Percentiles rank a stretch among this genome's conserved stretches.
Evolutionary conservation across 768 basidiomycete species (phyloP).

Genomic region (Candolleomyces aberdarensis): DNA sequence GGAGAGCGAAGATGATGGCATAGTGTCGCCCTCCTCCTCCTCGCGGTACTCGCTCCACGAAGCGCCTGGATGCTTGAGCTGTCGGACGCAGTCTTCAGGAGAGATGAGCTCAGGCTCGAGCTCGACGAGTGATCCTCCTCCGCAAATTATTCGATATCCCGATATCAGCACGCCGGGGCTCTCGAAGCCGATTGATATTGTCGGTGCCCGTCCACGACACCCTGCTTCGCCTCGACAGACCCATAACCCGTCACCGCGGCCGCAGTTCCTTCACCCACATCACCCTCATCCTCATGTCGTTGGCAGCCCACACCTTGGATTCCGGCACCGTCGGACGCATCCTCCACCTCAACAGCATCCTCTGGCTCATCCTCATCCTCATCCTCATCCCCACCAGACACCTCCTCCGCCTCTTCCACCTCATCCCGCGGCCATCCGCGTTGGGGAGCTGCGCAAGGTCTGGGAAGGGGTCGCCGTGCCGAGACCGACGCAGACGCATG

Average conservation of each 20-base stretch:
- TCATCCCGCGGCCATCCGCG: neutral
- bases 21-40: slow-evolving; percentile 3
- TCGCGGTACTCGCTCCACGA: slow-evolving; percentile 9
- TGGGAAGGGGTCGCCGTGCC: neutral
- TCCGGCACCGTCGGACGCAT: neutral
- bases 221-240: neutral
- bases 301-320: neutral
- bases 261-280: slow-evolving; percentile 9
- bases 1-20: neutral
- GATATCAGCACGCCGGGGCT: neutral
- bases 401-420: neutral
- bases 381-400: slow-evolving; percentile 1
- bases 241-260: neutral
- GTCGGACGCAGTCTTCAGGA: neutral
- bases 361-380: neutral
- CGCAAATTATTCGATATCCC: slow-evolving; percentile 4
- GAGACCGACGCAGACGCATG: neutral
- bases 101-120: neutral
- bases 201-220: slow-evolving; percentile 1
- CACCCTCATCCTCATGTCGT: neutral
- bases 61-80: neutral
- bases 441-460: neutral
- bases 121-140: neutral
- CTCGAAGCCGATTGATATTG: slow-evolving; percentile 10
- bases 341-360: neutral